Conservation (phyloP, 192 early-diverging fungal species). For the Chytriomyces sp. region DNA sequence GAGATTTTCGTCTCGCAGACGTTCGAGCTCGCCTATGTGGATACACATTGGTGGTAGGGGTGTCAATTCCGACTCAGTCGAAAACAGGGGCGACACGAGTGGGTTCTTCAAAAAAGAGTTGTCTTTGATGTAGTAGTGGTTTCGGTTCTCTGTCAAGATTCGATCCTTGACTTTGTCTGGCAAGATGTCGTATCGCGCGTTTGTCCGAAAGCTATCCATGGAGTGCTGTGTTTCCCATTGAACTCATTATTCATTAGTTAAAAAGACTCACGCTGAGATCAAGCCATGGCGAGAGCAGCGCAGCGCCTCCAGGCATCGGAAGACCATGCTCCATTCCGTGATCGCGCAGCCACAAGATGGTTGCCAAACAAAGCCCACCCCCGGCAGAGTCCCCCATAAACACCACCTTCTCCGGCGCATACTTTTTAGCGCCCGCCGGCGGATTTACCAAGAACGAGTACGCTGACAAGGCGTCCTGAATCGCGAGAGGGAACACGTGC, state of each 20-base stretch:
- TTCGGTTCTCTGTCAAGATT: constrained; percentile 17
- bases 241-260: too few relatives aligned
- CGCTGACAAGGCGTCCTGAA: constrained; percentile 79
- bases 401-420: constrained; percentile 41
- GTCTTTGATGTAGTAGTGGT: constrained; percentile 33
- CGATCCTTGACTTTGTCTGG: constrained; percentile 37
- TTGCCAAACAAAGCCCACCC: constrained; percentile 52
- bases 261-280: too few relatives aligned
- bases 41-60: constrained; percentile 48
- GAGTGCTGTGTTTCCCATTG: too few relatives aligned
- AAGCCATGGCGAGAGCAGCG: constrained; percentile 68
- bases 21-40: constrained; percentile 49
- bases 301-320: constrained; percentile 55
- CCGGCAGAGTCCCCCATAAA: constrained; percentile 59
- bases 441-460: constrained; percentile 73
- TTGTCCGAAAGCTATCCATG: constrained; percentile 42
- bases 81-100: constrained; percentile 47
- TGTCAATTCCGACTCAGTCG: constrained; percentile 17
- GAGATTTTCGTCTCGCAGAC: constrained; percentile 55
- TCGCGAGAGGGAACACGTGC: constrained; percentile 77
- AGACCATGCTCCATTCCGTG: not conserved
- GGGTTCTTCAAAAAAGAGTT: constrained; percentile 42
- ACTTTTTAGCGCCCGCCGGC: not conserved
- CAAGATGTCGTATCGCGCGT: constrained; percentile 39
- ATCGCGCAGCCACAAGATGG: constrained; percentile 45